Base-by-base conservation (phyloP, 2,329 filamentous ascomycete species). In the Exophiala lecanii-corni region DNA sequence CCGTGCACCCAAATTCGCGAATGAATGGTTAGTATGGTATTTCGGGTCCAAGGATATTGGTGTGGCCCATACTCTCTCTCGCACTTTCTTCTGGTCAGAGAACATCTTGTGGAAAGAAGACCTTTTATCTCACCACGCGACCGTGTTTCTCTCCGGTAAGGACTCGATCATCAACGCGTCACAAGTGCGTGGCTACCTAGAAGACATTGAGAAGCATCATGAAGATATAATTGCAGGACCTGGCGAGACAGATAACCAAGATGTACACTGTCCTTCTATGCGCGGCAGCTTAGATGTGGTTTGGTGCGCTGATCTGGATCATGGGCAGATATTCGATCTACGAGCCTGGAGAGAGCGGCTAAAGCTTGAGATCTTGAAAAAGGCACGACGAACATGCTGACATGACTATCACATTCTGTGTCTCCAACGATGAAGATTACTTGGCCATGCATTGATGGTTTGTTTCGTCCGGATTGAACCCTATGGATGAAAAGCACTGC, bases 51-150 rank as follows among this genome's bases (percentile, higher is more conserved):
- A 73, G 41, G 83, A 87, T 53, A 76, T 79, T 19, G 79, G 79
- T 2, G 78, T 84, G 2, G 75, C 82, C 7, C 73, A 82, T 43
- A 79, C 76, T 7, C 66, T 87, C 1, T 76, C 74, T 0, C 67
- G 82, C 2, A 73, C 81, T 54, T 86, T 87, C 63, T 85, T 84
- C 62, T 87, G 83, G 84, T 71, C 71, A 18, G 73, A 86, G 53
- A 85, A 82, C 50, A 77, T 84, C 28, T 63, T 84, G 5, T 87
- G 83, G 82, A 48, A 49, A 35, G 35, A 49, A 7, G 45, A 49
- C 32, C 19, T 51, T 9, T 20, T 41, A 13, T 30, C 18, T 3
- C 43, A 49, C 41, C 36, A 33, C 10, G 26, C 23, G 10, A 45
- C 30, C n/a, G 38, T 52, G 4, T 49, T 52, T 25, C 43, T 52